Evolutionary conservation across 495 filamentous ascomycete genomes (phyloP).

Genomic region (Penicillium waksmanii): DNA sequence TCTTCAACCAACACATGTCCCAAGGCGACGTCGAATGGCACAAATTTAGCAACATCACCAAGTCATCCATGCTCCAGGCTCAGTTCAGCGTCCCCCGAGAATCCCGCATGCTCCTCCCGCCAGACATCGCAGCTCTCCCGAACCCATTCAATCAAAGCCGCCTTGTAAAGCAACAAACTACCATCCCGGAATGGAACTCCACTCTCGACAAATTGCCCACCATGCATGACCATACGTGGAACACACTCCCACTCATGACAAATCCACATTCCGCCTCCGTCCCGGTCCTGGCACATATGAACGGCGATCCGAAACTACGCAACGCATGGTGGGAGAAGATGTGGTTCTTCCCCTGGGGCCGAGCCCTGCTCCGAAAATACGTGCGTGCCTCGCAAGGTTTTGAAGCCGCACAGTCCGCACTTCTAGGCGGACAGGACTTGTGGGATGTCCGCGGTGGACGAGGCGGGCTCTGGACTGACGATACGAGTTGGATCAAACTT

Average conservation of each 20-base stretch:
- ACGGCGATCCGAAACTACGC: conserved; percentile 45
- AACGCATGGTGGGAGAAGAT: conserved; percentile 56
- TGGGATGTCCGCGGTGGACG: conserved; percentile 59
- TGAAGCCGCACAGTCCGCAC: conserved; percentile 46
- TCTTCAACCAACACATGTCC: conserved; percentile 54
- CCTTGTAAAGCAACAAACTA: conserved; percentile 35
- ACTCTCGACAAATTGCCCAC: conserved; percentile 49
- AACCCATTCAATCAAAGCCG: conserved; percentile 46
- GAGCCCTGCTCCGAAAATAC: conserved; percentile 54
- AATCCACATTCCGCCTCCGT: conserved; percentile 54
- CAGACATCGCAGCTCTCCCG: conserved; percentile 41
- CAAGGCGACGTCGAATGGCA: conserved; percentile 52
- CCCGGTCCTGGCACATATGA: conserved; percentile 55
- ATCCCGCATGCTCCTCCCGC: conserved; percentile 45
- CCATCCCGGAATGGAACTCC: conserved; percentile 42
- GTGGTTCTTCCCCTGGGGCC: conserved; percentile 60
- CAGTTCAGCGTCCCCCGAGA: conserved; percentile 48
- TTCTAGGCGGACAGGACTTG: conserved; percentile 53
- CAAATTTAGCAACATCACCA: conserved; percentile 48
- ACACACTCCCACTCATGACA: conserved; percentile 54
- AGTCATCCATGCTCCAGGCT: conserved; percentile 43
- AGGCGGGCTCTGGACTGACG: conserved; percentile 64
- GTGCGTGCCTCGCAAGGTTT: conserved; percentile 49
- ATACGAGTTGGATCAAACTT: conserved; percentile 56
- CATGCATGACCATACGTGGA: conserved; percentile 46